Evolutionary conservation across 768 basidiomycete genomes (phyloP), one percentile per base, ranked within the genome.

Genomic region (Boletus bicolor): DNA sequence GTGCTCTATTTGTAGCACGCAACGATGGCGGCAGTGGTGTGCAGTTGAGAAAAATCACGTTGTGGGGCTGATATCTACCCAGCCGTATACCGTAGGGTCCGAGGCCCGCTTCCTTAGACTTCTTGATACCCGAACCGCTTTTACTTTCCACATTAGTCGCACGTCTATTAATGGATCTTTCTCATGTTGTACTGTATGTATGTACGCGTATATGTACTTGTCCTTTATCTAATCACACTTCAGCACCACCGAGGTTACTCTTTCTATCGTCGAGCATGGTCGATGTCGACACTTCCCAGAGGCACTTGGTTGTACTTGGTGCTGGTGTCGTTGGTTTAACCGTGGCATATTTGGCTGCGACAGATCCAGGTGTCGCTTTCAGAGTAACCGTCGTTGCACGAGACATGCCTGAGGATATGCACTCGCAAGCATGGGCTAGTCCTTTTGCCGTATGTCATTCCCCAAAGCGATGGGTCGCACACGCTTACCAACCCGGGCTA

Each of bases 341-440:
- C 0, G 63, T 73, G 8, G 76, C 75, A 17, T 75, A 74, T 37
- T 42, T 64, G 36, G 69, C 70, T 24, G 53, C 66, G 7, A 65
- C 61, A 49, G 66, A 69, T 38, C 54, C 57, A 38, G 48, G 56
- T 39, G 48, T 42, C n/a, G 2, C 56, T 4, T 64, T 67, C 53
- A 57, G 21, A 15, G 39, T 73, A 6, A 71, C 69, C 0, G 57
- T 75, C 42, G 59, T 75, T 5, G 74, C 74, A 45, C 64, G 73
- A 51, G 74, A 75, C 52, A 73, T 75, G 68, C 72, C 73, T 2
- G 59, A 69, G 44, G 67, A 71, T 43, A 67, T 64, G 60, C 69
- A 69, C 44, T 79, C 77, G 4, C 76, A 78, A 49, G 76, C 71
- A 5, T 80, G 76, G 68, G 72, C 79, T 9, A 80, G 76, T 51